Base-by-base conservation (phyloP, 2,329 filamentous ascomycete genomes). In the Penicillium sp. region DNA sequence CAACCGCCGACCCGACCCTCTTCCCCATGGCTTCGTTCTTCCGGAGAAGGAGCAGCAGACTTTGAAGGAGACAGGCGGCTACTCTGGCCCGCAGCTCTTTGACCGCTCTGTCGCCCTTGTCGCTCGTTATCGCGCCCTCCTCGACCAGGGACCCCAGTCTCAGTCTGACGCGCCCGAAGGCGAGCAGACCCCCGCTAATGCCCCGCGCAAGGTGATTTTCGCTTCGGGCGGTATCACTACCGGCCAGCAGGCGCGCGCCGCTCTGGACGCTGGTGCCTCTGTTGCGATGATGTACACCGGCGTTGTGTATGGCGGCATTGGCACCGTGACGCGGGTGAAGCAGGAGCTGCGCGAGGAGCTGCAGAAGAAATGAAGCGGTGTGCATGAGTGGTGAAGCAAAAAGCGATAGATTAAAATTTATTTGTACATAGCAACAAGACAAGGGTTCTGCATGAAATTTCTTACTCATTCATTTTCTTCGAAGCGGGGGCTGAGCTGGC, bases 281-380 rank as follows among this genome's bases (percentile, higher is more conserved):
- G 86, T 95, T 13, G 91, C 90, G 2, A 94, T 95, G 85, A 80
- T 96, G 47, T 97, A 97, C 71, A 99, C 94, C 0, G 88, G 83
- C 4, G 71, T 88, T 61, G 80, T 84, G 45, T 87, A 85, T 61
- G 81, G 82, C 15, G 84, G 84, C 41, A 74, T 78, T 2, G 83
- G 83, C n/a, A 85, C 82, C 0, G 79, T 86, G 29, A 84, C 75
- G 15, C 68, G 76, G 15, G 75, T 79, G 29, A 79, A 79, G 63
- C 68, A 76, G 53, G 76, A 79, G 59, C 68, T 79, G 73, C 69
- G 75, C 21, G 60, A 72, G 54, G 65, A 71, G 55, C 66, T 68
- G 53, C 58, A 68, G 53, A 60, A 62, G 36, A 56, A 63, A 55
- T 61, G 52, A 61, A 61, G 59, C 57, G 51, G 59, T 52, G 45